phyloP scores from a whole-genome alignment of 495 filamentous ascomycete genomes.

The Endocarpon pusillum region DNA sequence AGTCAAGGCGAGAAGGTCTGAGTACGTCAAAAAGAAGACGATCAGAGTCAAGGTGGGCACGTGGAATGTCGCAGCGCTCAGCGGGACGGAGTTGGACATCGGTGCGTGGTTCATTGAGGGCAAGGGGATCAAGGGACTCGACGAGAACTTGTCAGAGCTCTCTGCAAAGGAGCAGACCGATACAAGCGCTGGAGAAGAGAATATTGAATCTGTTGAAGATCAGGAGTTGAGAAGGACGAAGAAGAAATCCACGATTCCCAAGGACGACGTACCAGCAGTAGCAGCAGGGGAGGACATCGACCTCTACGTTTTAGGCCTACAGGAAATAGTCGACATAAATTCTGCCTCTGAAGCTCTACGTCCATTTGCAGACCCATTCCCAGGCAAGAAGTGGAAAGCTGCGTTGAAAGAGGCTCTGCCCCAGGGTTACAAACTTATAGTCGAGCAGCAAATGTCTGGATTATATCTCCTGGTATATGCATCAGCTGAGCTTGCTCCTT shows the following conservation, averaged over 20 bases:
- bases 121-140: constrained; percentile 34
- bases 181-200: constrained; percentile 5
- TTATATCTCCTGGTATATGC: constrained; percentile 75
- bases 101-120: constrained; percentile 71
- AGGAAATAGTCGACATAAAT: constrained; percentile 80
- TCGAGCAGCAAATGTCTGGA: constrained; percentile 72
- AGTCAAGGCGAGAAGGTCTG: constrained; percentile 51
- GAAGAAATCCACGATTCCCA: constrained; percentile 20
- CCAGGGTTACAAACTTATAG: constrained; percentile 53
- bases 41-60: constrained; percentile 74
- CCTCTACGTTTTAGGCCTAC: constrained; percentile 77
- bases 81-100: constrained; percentile 71
- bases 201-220: constrained; percentile 20
- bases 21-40: constrained; percentile 53
- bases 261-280: constrained; percentile 17
- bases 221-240: constrained; percentile 24
- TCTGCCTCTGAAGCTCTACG: constrained; percentile 44
- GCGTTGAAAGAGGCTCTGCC: constrained; percentile 57
- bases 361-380: constrained; percentile 54
- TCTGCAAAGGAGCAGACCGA: constrained; percentile 20
- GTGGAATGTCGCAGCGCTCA: constrained; percentile 84
- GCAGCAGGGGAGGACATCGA: constrained; percentile 44
- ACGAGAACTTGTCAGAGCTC: constrained; percentile 37
- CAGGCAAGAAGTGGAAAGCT: constrained; percentile 62
- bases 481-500: constrained; percentile 51